phyloP scores from a whole-genome alignment of 2,329 filamentous ascomycete genomes.

The Cercospora berteroae region DNA sequence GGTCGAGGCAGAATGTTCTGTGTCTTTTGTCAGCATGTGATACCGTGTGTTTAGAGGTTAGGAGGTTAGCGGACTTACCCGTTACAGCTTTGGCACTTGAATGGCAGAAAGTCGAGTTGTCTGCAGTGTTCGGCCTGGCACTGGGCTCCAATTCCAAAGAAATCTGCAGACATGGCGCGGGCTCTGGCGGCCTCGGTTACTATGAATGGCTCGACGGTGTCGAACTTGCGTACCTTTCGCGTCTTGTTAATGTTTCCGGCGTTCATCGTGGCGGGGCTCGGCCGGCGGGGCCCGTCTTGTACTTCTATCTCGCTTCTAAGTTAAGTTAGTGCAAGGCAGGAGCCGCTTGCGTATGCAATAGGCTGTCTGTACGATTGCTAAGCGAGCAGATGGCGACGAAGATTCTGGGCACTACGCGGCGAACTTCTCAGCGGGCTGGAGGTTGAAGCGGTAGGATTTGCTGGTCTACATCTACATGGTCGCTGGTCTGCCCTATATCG shows the following conservation, averaged over 20 bases:
- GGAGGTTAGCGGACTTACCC: slow-evolving; percentile 40
- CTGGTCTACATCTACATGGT: not conserved
- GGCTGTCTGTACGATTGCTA: slow-evolving; percentile 17
- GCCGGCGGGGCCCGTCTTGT: not conserved
- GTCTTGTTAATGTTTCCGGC: slow-evolving; percentile 11
- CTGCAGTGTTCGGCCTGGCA: slow-evolving; percentile 91
- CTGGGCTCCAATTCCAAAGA: slow-evolving; percentile 81
- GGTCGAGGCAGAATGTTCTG: slow-evolving; percentile 76
- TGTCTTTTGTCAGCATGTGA: not conserved
- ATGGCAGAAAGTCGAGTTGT: slow-evolving; percentile 93
- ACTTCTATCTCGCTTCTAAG: not conserved
- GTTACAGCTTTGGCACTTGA: slow-evolving; percentile 84
- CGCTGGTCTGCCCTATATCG: not conserved
- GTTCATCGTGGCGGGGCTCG: slow-evolving; percentile 14
- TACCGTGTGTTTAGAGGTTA: not conserved
- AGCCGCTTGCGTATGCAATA: slow-evolving; percentile 12
- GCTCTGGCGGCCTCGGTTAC: not conserved
- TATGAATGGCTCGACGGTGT: not conserved
- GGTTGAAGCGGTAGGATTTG: not conserved
- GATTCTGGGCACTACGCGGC: slow-evolving; percentile 19
- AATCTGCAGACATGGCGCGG: slow-evolving; percentile 51
- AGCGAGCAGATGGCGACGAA: slow-evolving; percentile 23
- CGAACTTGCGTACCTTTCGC: slow-evolving; percentile 49
- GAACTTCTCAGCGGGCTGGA: not conserved
- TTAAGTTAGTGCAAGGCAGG: not conserved